Evolutionary conservation across 495 filamentous ascomycete species (phyloP).

Genomic region (Achaetomiella virescens): DNA sequence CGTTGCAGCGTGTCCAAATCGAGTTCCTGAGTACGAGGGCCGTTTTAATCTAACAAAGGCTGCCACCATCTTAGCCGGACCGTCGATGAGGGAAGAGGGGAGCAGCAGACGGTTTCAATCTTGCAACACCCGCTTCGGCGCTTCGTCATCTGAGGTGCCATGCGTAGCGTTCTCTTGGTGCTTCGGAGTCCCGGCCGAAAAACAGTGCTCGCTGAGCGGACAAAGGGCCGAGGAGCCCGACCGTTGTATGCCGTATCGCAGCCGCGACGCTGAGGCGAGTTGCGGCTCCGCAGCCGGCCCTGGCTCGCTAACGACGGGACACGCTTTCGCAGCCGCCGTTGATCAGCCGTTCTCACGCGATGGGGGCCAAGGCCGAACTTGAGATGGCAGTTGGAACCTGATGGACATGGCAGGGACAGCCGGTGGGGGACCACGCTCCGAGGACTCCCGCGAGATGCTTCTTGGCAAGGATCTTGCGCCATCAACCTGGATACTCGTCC

Average conservation of each 20-base stretch:
- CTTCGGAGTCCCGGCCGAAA: background rate
- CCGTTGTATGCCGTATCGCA: background rate
- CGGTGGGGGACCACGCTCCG: constrained; percentile 9
- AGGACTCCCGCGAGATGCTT: background rate
- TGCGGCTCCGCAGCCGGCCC: constrained; percentile 8
- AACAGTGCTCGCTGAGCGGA: background rate
- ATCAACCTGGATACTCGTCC: background rate
- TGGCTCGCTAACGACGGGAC: background rate
- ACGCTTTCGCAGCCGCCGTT: background rate
- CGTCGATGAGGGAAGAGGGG: background rate
- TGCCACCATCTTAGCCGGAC: constrained; percentile 13
- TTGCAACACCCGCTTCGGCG: background rate
- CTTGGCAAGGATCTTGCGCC: background rate
- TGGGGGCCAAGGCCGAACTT: background rate
- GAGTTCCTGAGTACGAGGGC: constrained; percentile 5
- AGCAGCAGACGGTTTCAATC: background rate
- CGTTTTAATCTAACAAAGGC: constrained; percentile 12
- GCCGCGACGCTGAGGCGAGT: background rate
- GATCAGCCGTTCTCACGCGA: background rate
- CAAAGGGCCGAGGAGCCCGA: constrained; percentile 14
- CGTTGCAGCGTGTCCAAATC: constrained; percentile 8
- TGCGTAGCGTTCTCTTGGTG: background rate
- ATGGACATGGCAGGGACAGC: background rate
- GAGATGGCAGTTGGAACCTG: background rate
- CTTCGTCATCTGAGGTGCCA: background rate